Evolutionary conservation across 2,329 filamentous ascomycete genomes (phyloP), one percentile per base, ranked within the genome.

Genomic region (Acephala macrosclerotiorum): DNA sequence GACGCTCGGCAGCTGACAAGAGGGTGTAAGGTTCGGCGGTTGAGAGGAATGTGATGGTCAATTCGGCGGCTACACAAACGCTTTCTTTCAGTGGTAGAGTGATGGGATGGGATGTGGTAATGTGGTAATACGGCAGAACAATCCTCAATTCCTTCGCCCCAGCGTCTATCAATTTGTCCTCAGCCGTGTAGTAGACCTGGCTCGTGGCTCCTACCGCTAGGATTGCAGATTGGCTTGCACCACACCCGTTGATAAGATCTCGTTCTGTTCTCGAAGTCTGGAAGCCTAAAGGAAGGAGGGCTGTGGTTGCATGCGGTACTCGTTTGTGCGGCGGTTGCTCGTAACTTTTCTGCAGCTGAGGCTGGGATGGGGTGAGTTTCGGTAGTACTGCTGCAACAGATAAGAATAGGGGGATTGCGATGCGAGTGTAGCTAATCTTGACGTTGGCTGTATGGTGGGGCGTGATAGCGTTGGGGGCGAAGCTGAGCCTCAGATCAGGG

Each of bases 231-330:
- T 9, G 4, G 29, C 29, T n/a, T n/a, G n/a, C n/a, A n/a, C 36
- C 18, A n/a, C 3, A 47, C 12, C 42, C 42, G 42, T 12, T 16
- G 49, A 26, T 53, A 53, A 29, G 49, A 53, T 29, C 25, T n/a
- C 11, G 25, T 47, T 20, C 26, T 33, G 49, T 12, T 12, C n/a
- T n/a, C 8, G n/a, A 22, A 11, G n/a, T n/a, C 25, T 53, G 25
- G 49, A 53, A 53, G 49, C 45, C 45, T 49, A 20, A 20, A 49
- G 45, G 45, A 49, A 49, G 20, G 45, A 49, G 45, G 45, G 45
- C 45, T 49, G 45, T 22, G 45, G 25, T 20, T 49, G 40, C 40
- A n/a, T 49, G 40, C 40, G 16, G 4, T 2, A 7, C 40, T 49
- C 38, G 38, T 11, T 22, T 20, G 20, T 49, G 20, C 45, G 20